These are phyloP conservation scores for Macadamia integrifolia DNA, from an alignment of 164 flowering plant genomes.

Conservation along the genomic window DNA sequence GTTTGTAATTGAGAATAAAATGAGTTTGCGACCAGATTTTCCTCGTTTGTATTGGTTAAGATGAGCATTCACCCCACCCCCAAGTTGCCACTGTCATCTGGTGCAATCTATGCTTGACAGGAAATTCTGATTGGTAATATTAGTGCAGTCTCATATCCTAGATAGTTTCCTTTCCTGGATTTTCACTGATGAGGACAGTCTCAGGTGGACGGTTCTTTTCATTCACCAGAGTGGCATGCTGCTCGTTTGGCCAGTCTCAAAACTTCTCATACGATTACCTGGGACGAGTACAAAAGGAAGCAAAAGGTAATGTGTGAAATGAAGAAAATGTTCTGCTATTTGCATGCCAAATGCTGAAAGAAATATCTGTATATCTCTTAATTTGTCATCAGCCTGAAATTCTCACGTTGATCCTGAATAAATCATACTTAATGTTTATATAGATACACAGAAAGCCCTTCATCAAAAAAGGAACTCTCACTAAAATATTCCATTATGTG, in stretches of 20 bases:
- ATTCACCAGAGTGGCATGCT: slow-evolving; percentile 99
- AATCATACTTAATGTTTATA: too few relatives aligned
- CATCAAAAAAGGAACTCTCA: too few relatives aligned
- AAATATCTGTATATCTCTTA: neutral
- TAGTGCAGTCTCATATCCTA: slow-evolving; percentile 4
- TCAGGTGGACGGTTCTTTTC: slow-evolving; percentile 99
- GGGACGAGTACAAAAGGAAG: slow-evolving; percentile 95
- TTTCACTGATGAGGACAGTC: slow-evolving; percentile 80
- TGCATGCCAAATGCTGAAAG: neutral
- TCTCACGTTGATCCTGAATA: too few relatives aligned
- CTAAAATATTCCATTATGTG: too few relatives aligned
- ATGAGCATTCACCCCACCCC: too few relatives aligned
- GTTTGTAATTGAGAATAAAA: too few relatives aligned
- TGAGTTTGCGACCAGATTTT: too few relatives aligned
- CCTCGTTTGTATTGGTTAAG: too few relatives aligned
- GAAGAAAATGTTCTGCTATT: neutral
- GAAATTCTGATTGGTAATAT: too few relatives aligned
- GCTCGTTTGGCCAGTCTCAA: slow-evolving; percentile 99
- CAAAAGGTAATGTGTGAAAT: slow-evolving; percentile 58
- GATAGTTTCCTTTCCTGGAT: slow-evolving; percentile 26
- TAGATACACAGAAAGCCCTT: too few relatives aligned
- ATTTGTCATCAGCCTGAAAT: neutral
- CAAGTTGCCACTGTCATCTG: too few relatives aligned
- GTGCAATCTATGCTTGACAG: too few relatives aligned
- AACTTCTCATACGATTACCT: slow-evolving; percentile 92